Evolutionary conservation across 805 yeast species (phyloP), one percentile per base, ranked within the genome.

Genomic region (Hanseniaspora pseudoguilliermondii): DNA sequence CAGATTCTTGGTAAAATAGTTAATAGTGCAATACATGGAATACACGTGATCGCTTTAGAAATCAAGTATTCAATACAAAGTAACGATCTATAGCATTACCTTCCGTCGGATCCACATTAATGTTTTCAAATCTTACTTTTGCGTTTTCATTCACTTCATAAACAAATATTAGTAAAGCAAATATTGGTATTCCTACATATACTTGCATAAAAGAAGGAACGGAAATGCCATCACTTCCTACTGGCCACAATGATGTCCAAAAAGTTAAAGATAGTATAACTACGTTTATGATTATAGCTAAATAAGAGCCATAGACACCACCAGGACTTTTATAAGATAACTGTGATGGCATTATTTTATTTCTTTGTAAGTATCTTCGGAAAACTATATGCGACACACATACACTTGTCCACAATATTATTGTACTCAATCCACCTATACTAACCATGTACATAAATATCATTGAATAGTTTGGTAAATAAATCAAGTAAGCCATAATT

Each of bases 331-430:
- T 72, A 69, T 75, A 83, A 0, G 78, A 75, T 53, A 84, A 71
- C 64, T 83, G 85, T 49, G 75, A 77, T 18, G 78, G 69, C 11
- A 69, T 62, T 64, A 83, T 73, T 40, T 83, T 83, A 67, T 81
- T 83, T 10, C 62, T 69, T n/a, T 65, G 65, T 60, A 75, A 57
- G 9, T 83, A 84, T 55, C 73, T 61, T 63, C 86, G 81, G 71
- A 83, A 84, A 61, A 90, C 74, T 52, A 86, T 70, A 64, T 83
- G 90, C 47, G 83, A 78, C 43, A 77, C 69, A 64, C 84, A 81
- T 60, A 85, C 81, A 7, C 87, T 78, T 52, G 82, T 83, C 95
- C 95, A 86, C 38, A 86, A 82, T 69, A 84, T 80, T 58, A 85
- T 73, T n/a, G 89, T 81, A 0, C 89, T 80, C 60, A 86, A 72